Conservation (phyloP, 1,139 yeast genomes). For the Saccharomyces pastorianus region DNA sequence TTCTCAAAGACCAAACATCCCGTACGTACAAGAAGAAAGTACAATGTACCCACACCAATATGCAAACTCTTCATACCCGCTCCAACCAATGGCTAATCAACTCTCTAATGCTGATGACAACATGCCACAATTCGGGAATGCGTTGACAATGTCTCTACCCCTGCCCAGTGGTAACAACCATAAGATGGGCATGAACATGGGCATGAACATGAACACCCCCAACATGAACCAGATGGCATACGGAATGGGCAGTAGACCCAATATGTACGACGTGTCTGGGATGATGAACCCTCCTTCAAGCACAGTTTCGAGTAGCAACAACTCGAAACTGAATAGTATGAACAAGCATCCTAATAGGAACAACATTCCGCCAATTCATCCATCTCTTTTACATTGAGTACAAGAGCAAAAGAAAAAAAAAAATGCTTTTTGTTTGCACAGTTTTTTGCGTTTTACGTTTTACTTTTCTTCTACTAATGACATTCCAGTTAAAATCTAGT, state of each 20-base stretch:
- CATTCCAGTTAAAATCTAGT: neutral
- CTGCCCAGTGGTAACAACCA: neutral
- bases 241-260: neutral
- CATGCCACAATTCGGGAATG: neutral
- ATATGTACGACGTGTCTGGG: neutral
- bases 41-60: neutral
- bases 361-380: slow-evolving; percentile 17
- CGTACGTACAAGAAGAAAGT: neutral
- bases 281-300: neutral
- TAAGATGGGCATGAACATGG: neutral
- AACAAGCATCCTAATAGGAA: slow-evolving; percentile 6
- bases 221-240: neutral
- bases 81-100: neutral
- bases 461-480: neutral
- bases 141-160: neutral
- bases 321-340: slow-evolving; percentile 4
- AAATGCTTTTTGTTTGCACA: neutral
- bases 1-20: neutral
- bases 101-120: neutral
- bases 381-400: slow-evolving; percentile 14
- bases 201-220: neutral
- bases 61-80: neutral
- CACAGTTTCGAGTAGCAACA: slow-evolving; percentile 3
- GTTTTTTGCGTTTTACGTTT: neutral
- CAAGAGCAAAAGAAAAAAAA: neutral